Percentiles rank a stretch among this genome's conserved stretches.
Conservation (phyloP, 768 basidiomycete species). For the Lactifluus piperatus region DNA sequence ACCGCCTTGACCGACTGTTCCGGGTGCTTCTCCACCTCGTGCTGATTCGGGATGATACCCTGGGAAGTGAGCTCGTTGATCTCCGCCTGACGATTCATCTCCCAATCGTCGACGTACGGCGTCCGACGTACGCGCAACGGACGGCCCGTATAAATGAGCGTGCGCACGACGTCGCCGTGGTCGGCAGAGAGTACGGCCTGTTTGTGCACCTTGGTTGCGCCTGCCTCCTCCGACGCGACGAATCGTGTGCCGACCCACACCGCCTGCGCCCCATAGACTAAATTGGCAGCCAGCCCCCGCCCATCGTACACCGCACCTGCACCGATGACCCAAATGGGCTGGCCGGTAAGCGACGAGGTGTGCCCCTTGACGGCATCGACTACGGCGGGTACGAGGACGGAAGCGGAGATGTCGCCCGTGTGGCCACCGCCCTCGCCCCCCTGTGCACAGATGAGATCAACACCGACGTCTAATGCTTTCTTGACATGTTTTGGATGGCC, state of each 20-base stretch:
- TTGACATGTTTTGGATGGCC: slow-evolving; percentile 88
- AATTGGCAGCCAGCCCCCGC: slow-evolving; percentile 75
- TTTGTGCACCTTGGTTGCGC: slow-evolving; percentile 80
- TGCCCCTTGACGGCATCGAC: slow-evolving; percentile 75
- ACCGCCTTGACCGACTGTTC: slow-evolving; percentile 62
- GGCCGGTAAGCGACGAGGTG: slow-evolving; percentile 71
- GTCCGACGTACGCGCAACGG: slow-evolving; percentile 82
- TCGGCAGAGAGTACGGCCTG: slow-evolving; percentile 61
- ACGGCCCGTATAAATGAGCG: slow-evolving; percentile 85
- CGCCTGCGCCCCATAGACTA: slow-evolving; percentile 83
- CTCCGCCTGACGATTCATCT: slow-evolving; percentile 68
- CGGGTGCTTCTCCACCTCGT: slow-evolving; percentile 71
- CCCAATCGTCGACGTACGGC: slow-evolving; percentile 81
- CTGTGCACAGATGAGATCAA: slow-evolving; percentile 91
- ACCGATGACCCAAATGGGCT: slow-evolving; percentile 81
- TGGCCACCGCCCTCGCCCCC: slow-evolving; percentile 70
- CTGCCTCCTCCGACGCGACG: slow-evolving; percentile 73
- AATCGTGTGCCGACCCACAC: slow-evolving; percentile 69
- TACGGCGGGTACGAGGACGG: slow-evolving; percentile 84
- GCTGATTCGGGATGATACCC: slow-evolving; percentile 70
- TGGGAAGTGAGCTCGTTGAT: slow-evolving; percentile 75
- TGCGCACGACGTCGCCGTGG: slow-evolving; percentile 72
- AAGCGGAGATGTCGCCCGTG: slow-evolving; percentile 78
- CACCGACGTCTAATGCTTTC: slow-evolving; percentile 75
- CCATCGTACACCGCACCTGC: slow-evolving; percentile 92